Base-by-base conservation (phyloP, 1,284 basidiomycete species). In the Mycosarcoma maydis region DNA sequence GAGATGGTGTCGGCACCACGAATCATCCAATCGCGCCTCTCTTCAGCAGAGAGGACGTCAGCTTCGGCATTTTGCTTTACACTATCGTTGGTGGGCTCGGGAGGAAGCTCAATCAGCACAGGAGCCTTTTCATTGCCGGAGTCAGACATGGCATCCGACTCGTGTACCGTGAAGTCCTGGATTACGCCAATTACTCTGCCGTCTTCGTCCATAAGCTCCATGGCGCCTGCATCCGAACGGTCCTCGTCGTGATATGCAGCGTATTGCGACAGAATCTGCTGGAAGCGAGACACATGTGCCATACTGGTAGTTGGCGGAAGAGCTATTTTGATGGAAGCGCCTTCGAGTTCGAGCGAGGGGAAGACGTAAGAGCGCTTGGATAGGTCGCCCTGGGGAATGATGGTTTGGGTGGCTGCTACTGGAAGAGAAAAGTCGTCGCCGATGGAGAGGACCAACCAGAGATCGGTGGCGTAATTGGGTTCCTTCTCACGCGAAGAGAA, bases 1-100 rank as follows among this genome's bases (percentile, higher is more conserved):
- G 76, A 79, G 30, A 82, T 60, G 37, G 54, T 71, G 33, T 80
- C 72, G 7, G 75, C 81, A 8, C 69, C 61, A 13, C 36, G 32
- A 24, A 75, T 51, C 47, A 77, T 50, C 75, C 75, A 77, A 24
- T 77, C 71, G 22, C 42, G 54, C 39, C 53, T 62, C n/a, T 64
- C 66, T 11, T 62, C 58, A 2, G 41, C 45, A 2, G 67, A 61
- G 27, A 62, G 58, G 3, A 70, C 59, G 19, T 59, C 60, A 13
- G 67, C 68, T 11, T 68, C 38, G 22, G 61, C 24, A 29, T 65
- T 47, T 41, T 70, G 56, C 32, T 54, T 50, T 16, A 52, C 50
- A 40, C 30, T 48, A 20, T 56, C 51, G 30, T 33, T 50, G 33
- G 30, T 36, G n/a, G 67, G 53, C 44, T 65, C 62, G 43, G 68